Conservation (phyloP, 2,329 filamentous ascomycete species). For the Microcera coccophila region DNA sequence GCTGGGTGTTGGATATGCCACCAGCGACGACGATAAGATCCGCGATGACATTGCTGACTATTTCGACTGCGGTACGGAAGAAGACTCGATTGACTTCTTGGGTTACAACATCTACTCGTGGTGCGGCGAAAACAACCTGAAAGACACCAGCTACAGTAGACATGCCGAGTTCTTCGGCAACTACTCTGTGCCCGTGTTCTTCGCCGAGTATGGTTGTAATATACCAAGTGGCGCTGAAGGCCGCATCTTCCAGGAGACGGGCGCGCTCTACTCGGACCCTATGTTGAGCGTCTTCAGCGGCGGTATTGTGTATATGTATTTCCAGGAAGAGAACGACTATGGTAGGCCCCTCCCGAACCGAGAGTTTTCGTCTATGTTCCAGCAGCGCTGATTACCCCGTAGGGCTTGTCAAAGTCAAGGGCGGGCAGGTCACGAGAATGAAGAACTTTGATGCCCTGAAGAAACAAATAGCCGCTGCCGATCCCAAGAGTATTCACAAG, state of each 20-base stretch:
- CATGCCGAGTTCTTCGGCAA: constrained; percentile 82
- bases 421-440: constrained; percentile 60
- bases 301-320: constrained; percentile 99
- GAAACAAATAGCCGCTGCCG: constrained; percentile 63
- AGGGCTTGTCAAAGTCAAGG: constrained; percentile 63
- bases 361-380: too few species aligned
- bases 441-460: constrained; percentile 72
- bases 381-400: too few species aligned
- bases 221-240: constrained; percentile 53
- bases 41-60: constrained; percentile 80
- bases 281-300: constrained; percentile 91
- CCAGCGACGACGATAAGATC: constrained; percentile 85
- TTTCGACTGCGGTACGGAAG: constrained; percentile 78
- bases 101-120: constrained; percentile 99
- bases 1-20: constrained; percentile 91
- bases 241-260: constrained; percentile 82
- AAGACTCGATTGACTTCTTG: constrained; percentile 85
- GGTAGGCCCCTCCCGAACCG: too few species aligned
- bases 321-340: constrained; percentile 85
- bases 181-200: constrained; percentile 95
- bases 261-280: constrained; percentile 69
- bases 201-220: constrained; percentile 98
- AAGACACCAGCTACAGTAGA: constrained; percentile 71
- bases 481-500: constrained; percentile 62
- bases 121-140: constrained; percentile 82